phyloP scores from a whole-genome alignment of 2,329 filamentous ascomycete genomes.

The Catunica adiposa region DNA sequence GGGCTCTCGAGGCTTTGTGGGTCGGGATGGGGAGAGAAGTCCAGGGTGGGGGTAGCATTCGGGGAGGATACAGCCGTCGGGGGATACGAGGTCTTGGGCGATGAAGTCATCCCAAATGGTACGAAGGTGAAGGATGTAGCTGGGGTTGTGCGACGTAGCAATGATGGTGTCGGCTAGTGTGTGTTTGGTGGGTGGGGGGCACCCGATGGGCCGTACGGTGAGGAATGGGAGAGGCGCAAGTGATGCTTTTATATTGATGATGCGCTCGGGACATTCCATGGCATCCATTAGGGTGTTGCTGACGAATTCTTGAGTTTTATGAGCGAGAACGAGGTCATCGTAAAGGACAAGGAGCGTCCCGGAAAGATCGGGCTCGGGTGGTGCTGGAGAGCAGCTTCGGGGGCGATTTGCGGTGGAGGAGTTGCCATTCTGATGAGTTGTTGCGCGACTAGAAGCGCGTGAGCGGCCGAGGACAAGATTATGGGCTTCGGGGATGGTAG shows the following conservation, averaged over 20 bases:
- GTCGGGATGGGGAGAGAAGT: constrained; percentile 5
- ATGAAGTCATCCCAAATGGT: constrained; percentile 15
- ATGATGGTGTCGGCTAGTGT: constrained; percentile 9
- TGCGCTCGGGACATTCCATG: constrained; percentile 10
- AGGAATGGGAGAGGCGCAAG: constrained; percentile 7
- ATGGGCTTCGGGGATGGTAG: constrained; percentile 16
- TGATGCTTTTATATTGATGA: constrained; percentile 3
- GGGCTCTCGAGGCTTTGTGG: background rate
- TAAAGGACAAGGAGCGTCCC: constrained; percentile 4
- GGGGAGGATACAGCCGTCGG: constrained; percentile 16
- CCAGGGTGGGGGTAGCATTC: constrained; percentile 17
- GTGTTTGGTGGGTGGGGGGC: constrained; percentile 2
- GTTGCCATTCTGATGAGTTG: background rate
- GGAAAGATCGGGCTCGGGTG: background rate
- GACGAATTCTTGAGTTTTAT: constrained; percentile 7
- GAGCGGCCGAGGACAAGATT: background rate
- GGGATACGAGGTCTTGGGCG: constrained; percentile 13
- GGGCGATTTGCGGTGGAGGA: background rate
- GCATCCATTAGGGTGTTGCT: constrained; percentile 7
- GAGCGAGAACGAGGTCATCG: constrained; percentile 9
- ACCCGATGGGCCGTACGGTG: background rate
- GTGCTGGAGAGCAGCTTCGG: background rate
- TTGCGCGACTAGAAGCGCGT: background rate
- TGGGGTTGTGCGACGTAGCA: constrained; percentile 15
- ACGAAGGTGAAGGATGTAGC: constrained; percentile 16